phyloP scores from a whole-genome alignment of 805 yeast genomes.

The Ogataea polymorpha region DNA sequence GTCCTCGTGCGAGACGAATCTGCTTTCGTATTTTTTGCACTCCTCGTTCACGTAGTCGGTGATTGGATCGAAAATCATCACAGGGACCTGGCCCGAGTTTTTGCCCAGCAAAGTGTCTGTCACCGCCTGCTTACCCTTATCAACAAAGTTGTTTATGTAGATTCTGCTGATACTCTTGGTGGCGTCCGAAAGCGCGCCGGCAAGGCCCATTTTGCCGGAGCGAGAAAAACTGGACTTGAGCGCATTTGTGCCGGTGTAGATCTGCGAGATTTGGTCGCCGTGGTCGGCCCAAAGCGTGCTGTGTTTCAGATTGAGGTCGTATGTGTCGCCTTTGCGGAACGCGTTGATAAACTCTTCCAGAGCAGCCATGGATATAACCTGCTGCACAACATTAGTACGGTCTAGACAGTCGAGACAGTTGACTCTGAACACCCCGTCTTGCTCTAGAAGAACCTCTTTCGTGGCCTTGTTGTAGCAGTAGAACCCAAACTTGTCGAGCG shows the following conservation, averaged over 20 bases:
- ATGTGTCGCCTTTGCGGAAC: slow-evolving; percentile 26
- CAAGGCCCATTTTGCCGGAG: slow-evolving; percentile 92
- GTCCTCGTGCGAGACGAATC: slow-evolving; percentile 58
- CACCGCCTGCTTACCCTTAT: slow-evolving; percentile 83
- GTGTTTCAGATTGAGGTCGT: slow-evolving; percentile 68
- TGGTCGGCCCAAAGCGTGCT: slow-evolving; percentile 96
- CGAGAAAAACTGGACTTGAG: slow-evolving; percentile 91
- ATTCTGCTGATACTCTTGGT: slow-evolving; percentile 93
- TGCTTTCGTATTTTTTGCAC: slow-evolving; percentile 44
- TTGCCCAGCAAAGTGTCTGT: slow-evolving; percentile 86
- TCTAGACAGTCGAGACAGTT: slow-evolving; percentile 95
- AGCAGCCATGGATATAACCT: slow-evolving; percentile 73
- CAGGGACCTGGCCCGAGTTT: slow-evolving; percentile 66
- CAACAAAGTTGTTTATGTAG: slow-evolving; percentile 94
- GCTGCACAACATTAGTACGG: slow-evolving; percentile 86
- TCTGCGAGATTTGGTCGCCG: slow-evolving; percentile 94
- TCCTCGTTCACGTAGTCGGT: slow-evolving; percentile 76
- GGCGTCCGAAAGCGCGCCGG: slow-evolving; percentile 96
- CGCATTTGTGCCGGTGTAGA: slow-evolving; percentile 97
- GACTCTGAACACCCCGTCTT: slow-evolving; percentile 86
- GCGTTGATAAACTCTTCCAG: slow-evolving; percentile 51
- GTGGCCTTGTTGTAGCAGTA: slow-evolving; percentile 64
- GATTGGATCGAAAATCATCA: slow-evolving; percentile 81
- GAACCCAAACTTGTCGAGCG: slow-evolving; percentile 78
- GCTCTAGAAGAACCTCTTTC: slow-evolving; percentile 62